Evolutionary conservation across 1,284 basidiomycete genomes (phyloP), one percentile per base, ranked within the genome.

Genomic region (Ganoderma boninense): DNA sequence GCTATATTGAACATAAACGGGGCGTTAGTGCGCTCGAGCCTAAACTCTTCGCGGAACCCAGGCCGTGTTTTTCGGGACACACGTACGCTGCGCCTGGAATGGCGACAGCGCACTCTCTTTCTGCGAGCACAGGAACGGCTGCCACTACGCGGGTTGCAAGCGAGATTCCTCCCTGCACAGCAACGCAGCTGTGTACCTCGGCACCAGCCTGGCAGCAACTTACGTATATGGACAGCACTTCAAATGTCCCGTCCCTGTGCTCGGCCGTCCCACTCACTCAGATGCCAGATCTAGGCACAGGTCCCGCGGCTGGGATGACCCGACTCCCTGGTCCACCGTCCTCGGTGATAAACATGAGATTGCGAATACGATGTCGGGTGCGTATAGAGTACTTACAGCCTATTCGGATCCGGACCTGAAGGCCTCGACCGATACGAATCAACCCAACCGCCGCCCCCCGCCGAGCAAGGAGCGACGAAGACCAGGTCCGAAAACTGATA

Each of bases 311-410:
- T 35, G 35, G 35, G 32, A 2, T 20, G 35, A 13, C 29, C 57
- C 57, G 57, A 59, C 32, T 6, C 35, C 57, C 16, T 35, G 57
- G 57, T 40, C 11, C 57, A 20, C 4, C 7, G 35, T n/a, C n/a
- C 35, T 4, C 35, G 57, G 57, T 59, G 57, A 59, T 59, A 59
- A 32, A 59, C 57, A 59, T 32, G 35, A 59, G 57, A 59, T 59
- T 56, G 29, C 54, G 29, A 32, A 20, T 35, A 10, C 32, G 57
- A 38, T 59, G 57, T 32, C 54, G 54, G 54, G 7, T 18, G 54
- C 6, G 2, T 2, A 29, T 26, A 46, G 3, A 6, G 43, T 18
- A 18, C 7, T 35, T 35, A 3, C 4, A 7, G 7, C 35, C 35
- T 35, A 35, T 35, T 35, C 35, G 35, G 35, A 35, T 7, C 35